Percentiles rank a stretch among this genome's conserved stretches.
Evolutionary conservation across 1,284 basidiomycete species (phyloP).

Genomic region (Apiotrichum gracile): DNA sequence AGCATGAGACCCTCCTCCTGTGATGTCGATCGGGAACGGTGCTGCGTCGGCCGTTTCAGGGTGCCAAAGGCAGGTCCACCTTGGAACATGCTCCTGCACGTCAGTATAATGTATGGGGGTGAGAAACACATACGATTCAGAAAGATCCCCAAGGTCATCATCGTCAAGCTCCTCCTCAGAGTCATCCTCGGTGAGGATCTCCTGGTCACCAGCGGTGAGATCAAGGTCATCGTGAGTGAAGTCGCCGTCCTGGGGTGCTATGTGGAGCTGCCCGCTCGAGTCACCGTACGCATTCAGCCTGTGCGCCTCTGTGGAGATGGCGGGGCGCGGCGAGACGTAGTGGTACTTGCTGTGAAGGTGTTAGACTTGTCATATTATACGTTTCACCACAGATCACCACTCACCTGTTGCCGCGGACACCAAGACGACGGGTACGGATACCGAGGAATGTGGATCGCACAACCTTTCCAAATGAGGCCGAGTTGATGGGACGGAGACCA

Average conservation of each 20-base stretch:
- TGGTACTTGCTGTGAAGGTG: constrained; percentile 30
- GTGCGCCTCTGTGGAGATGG: constrained; percentile 78
- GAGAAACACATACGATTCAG: constrained; percentile 1
- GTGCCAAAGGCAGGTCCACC: not conserved
- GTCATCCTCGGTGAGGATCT: constrained; percentile 22
- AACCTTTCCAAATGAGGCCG: constrained; percentile 86
- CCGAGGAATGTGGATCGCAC: constrained; percentile 85
- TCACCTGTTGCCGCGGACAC: constrained; percentile 73
- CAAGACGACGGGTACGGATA: constrained; percentile 85
- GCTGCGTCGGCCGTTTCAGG: not conserved
- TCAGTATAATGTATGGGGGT: not conserved
- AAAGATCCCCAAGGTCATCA: constrained; percentile 26
- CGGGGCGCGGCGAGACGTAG: constrained; percentile 62
- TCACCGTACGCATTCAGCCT: constrained; percentile 78
- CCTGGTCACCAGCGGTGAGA: constrained; percentile 6
- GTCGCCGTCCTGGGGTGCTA: constrained; percentile 17
- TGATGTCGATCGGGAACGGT: constrained; percentile 9
- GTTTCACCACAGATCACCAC: not conserved
- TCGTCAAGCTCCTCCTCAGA: constrained; percentile 32
- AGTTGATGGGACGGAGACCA: constrained; percentile 66
- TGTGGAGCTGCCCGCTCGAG: constrained; percentile 28
- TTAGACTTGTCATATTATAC: not conserved
- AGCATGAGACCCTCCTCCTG: constrained; percentile 9
- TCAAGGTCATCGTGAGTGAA: constrained; percentile 9
- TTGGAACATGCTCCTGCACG: not conserved